Base-by-base conservation (phyloP, 371 early-diverging fungal species). In the Mortierella sp. region DNA sequence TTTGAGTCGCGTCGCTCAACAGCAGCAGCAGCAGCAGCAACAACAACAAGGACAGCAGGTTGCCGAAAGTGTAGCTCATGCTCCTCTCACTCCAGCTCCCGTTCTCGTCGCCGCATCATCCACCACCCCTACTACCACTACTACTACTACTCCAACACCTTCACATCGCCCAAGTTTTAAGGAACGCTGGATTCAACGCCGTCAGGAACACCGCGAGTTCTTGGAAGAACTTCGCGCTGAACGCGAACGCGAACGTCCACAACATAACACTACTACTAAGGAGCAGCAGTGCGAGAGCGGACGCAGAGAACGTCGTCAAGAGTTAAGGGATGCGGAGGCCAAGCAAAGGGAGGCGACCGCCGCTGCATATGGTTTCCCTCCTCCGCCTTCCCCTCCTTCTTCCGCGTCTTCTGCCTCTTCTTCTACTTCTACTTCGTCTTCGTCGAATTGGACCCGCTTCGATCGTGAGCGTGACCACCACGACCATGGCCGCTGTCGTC, bases 271-370 rank as follows among this genome's bases (percentile, higher is more conserved):
- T 42, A 16, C 63, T 16, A 16, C 16, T 14, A 26, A 38, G 14
- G 72, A 72, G 13, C 54, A 16, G 14, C 54, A 47, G 2, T 34
- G 31, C 9, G 52, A 24, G 2, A 34, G 42, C 16, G 52, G 52
- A 19, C 73, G 65, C 3, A 76, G 65, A n/a, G 80, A 80, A 31
- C 76, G 80, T 10, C 76, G 76, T 16, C 72, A 76, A n/a, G 80
- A 80, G 47, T 19, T 80, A 63, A 76, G 80, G 26, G 80, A 80
- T 19, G 77, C 74, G 5, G 80, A 80, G 48, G 76, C 76, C 5
- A 13, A 44, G 6, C 80, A 80, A 31, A 54, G 80, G 6, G 80
- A 80, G 26, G 55, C 73, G 5, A 80, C 73, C 5, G 80, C 80
- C 1, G 80, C 77, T 14, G 80, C 80, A 0, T 80, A 76, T 42